phyloP scores from a whole-genome alignment of 306 rosid genomes.

The Ormosia semicastrata region DNA sequence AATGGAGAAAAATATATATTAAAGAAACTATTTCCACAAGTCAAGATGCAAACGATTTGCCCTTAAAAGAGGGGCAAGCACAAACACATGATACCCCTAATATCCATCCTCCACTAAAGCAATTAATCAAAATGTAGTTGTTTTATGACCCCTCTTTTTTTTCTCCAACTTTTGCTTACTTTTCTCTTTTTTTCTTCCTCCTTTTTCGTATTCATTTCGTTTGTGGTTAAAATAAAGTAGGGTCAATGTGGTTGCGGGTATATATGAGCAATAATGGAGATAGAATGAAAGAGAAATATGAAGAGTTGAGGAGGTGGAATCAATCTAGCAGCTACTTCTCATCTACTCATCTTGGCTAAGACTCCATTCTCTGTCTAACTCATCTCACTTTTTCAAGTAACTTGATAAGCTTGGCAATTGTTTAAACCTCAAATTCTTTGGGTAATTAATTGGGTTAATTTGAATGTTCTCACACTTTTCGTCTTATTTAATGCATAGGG shows the following conservation, averaged over 20 bases:
- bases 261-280: conserved; percentile 58
- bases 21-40: conserved; percentile 47
- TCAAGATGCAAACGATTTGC: conserved; percentile 58
- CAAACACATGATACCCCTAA: conserved; percentile 53
- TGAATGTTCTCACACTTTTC: conserved; percentile 27
- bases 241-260: conserved; percentile 52
- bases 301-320: conserved; percentile 44
- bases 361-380: conserved; percentile 26
- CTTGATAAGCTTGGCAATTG: conserved; percentile 30
- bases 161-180: conserved; percentile 31
- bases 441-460: conserved; percentile 25
- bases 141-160: conserved; percentile 15
- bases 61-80: conserved; percentile 60
- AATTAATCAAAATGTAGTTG: conserved; percentile 28
- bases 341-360: conserved; percentile 39
- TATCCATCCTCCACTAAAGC: conserved; percentile 15
- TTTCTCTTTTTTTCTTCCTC: not conserved
- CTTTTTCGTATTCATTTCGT: conserved; percentile 39
- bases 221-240: conserved; percentile 53
- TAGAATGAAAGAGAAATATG: conserved; percentile 44
- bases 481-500: conserved; percentile 19
- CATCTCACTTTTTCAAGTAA: conserved; percentile 31
- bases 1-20: conserved; percentile 26
- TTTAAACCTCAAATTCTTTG: conserved; percentile 22
- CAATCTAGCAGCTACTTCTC: conserved; percentile 53